Percentiles rank a stretch among this genome's conserved stretches.
These are phyloP conservation scores for Yamadazyma friedrichii DNA, from an alignment of 1,139 yeast species.

Conservation along the genomic window DNA sequence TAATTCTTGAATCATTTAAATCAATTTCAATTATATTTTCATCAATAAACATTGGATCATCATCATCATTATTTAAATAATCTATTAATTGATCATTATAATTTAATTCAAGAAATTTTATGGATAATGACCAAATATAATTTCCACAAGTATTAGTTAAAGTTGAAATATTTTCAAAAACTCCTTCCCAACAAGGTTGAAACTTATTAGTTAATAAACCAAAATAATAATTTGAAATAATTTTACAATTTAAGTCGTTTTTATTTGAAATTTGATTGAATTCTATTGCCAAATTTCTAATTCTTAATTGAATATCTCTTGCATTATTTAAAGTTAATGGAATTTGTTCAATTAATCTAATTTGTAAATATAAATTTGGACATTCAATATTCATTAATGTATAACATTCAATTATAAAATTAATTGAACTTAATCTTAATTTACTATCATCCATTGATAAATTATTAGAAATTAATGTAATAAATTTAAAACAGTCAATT, in stretches of 20 bases:
- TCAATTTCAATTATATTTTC: slow-evolving; percentile 27
- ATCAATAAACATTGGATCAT: slow-evolving; percentile 3
- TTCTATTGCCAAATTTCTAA: slow-evolving; percentile 57
- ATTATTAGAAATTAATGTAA: slow-evolving; percentile 25
- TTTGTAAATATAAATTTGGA: slow-evolving; percentile 36
- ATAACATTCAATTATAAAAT: slow-evolving; percentile 33
- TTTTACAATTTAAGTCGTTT: slow-evolving; percentile 27
- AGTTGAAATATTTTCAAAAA: slow-evolving; percentile 57
- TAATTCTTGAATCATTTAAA: slow-evolving; percentile 30
- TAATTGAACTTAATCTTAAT: slow-evolving; percentile 47
- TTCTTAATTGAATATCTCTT: slow-evolving; percentile 71
- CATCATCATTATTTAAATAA: slow-evolving; percentile 14
- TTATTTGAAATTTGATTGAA: slow-evolving; percentile 40
- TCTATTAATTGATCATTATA: slow-evolving; percentile 21
- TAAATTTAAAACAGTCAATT: not conserved
- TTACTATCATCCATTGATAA: slow-evolving; percentile 45
- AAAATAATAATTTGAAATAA: slow-evolving; percentile 58
- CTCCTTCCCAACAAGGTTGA: slow-evolving; percentile 84
- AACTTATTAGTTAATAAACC: slow-evolving; percentile 76
- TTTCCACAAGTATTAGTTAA: slow-evolving; percentile 44
- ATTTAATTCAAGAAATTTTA: slow-evolving; percentile 37
- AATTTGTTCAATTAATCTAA: slow-evolving; percentile 65
- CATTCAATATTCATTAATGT: slow-evolving; percentile 24
- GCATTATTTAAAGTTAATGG: slow-evolving; percentile 70
- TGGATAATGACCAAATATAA: slow-evolving; percentile 57